phyloP scores from a whole-genome alignment of 192 early-diverging fungal species.

The Coemansia sp. region DNA sequence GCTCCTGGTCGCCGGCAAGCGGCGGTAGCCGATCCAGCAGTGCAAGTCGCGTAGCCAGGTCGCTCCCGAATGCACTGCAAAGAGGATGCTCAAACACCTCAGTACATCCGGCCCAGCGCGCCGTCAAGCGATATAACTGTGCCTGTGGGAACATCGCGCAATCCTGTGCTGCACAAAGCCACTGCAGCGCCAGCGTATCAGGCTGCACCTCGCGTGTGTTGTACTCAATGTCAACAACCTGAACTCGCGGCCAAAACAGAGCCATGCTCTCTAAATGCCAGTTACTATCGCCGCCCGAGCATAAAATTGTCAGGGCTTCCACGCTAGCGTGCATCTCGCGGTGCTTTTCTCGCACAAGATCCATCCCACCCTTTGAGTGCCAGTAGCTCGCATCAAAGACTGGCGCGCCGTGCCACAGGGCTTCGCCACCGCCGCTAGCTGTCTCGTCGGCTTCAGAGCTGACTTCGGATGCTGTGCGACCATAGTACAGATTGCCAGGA shows the following conservation, averaged over 20 bases:
- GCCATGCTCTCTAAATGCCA: constrained; percentile 35
- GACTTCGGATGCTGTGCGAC: background rate
- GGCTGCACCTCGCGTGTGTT: constrained; percentile 31
- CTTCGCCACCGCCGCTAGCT: constrained; percentile 6
- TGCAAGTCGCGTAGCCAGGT: constrained; percentile 18
- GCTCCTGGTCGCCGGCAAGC: constrained; percentile 10
- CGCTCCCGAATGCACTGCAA: constrained; percentile 12
- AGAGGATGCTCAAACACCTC: constrained; percentile 52
- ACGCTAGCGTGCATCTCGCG: constrained; percentile 13
- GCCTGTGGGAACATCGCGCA: constrained; percentile 28
- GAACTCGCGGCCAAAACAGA: constrained; percentile 41
- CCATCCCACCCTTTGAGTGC: constrained; percentile 40
- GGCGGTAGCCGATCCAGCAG: constrained; percentile 27
- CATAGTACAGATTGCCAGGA: background rate
- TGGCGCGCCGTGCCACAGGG: constrained; percentile 37
- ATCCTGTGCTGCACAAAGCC: constrained; percentile 42
- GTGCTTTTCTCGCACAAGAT: constrained; percentile 37
- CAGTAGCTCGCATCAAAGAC: constrained; percentile 45
- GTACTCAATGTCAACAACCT: constrained; percentile 35
- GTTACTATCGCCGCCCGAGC: constrained; percentile 4
- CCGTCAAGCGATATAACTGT: constrained; percentile 35
- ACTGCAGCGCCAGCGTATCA: constrained; percentile 19
- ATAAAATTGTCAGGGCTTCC: constrained; percentile 29
- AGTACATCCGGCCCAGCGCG: constrained; percentile 45
- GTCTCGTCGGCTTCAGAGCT: constrained; percentile 4